Evolutionary conservation across 768 basidiomycete genomes (phyloP).

Genomic region (Panaeolus cyanescens): DNA sequence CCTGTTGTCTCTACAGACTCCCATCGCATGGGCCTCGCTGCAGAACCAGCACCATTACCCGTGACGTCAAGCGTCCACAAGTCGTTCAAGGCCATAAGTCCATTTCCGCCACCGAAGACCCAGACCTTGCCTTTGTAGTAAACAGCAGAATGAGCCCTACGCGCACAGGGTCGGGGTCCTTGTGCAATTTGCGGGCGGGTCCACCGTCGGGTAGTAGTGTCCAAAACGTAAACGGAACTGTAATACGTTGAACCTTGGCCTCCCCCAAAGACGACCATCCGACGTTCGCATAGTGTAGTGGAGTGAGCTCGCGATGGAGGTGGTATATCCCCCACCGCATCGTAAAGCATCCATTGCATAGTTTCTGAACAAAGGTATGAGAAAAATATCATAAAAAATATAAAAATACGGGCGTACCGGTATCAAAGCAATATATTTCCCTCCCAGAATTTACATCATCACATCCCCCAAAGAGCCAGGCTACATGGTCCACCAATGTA

Average conservation of each 20-base stretch:
- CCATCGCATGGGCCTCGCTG: slow-evolving; percentile 32
- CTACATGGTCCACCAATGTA: slow-evolving; percentile 78
- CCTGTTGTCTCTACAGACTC: slow-evolving; percentile 56
- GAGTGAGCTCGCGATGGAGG: slow-evolving; percentile 88
- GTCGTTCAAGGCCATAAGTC: slow-evolving; percentile 86
- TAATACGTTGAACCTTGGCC: slow-evolving; percentile 84
- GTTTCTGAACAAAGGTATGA: slow-evolving; percentile 55
- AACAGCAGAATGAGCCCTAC: slow-evolving; percentile 89
- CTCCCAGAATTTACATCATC: slow-evolving; percentile 75
- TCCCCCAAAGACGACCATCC: slow-evolving; percentile 84
- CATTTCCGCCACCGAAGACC: slow-evolving; percentile 95
- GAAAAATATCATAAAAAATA: background rate
- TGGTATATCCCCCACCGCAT: slow-evolving; percentile 75
- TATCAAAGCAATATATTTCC: slow-evolving; percentile 86
- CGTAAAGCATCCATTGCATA: slow-evolving; percentile 85
- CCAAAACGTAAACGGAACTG: slow-evolving; percentile 80
- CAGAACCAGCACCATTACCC: slow-evolving; percentile 16
- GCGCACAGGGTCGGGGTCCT: slow-evolving; percentile 54
- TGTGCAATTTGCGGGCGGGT: slow-evolving; percentile 43
- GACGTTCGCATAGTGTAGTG: slow-evolving; percentile 78
- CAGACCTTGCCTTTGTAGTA: slow-evolving; percentile 72
- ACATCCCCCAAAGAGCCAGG: slow-evolving; percentile 90
- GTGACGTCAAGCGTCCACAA: slow-evolving; percentile 81
- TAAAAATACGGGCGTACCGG: slow-evolving; percentile 46
- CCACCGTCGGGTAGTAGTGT: slow-evolving; percentile 76